Percentiles rank a stretch among this genome's conserved stretches.
These are phyloP conservation scores for Microstroma glucosiphilum DNA, from an alignment of 1,284 basidiomycete species.

Conservation along the genomic window DNA sequence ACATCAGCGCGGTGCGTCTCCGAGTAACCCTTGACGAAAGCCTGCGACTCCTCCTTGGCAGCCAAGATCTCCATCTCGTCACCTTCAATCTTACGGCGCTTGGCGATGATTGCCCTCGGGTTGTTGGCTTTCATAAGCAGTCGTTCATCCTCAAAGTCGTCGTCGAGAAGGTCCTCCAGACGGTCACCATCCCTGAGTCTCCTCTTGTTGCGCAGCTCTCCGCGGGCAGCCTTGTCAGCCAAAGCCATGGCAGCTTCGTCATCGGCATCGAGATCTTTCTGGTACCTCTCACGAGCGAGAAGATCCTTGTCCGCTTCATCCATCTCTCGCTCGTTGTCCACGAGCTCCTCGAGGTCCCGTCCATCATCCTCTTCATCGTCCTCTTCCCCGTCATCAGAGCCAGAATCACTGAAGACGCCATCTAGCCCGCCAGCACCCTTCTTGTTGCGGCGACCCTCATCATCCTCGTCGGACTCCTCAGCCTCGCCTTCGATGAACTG, in stretches of 20 bases:
- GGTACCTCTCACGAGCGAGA: constrained; percentile 27
- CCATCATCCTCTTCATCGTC: constrained; percentile 38
- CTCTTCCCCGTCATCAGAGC: constrained; percentile 28
- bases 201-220: constrained; percentile 29
- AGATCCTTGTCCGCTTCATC: constrained; percentile 42
- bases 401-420: constrained; percentile 34
- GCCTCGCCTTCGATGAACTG: constrained; percentile 44
- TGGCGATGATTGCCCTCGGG: constrained; percentile 19
- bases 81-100: constrained; percentile 31
- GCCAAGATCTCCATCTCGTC: constrained; percentile 39
- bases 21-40: constrained; percentile 34
- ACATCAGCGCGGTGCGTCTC: constrained; percentile 28
- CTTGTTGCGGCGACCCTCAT: constrained; percentile 18
- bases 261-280: constrained; percentile 33
- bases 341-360: constrained; percentile 37
- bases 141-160: constrained; percentile 44
- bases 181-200: constrained; percentile 20
- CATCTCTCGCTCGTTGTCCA: constrained; percentile 39
- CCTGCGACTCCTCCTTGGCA: constrained; percentile 29
- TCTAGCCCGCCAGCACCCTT: constrained; percentile 32
- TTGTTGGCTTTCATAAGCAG: constrained; percentile 21
- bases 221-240: constrained; percentile 34
- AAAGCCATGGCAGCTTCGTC: constrained; percentile 35
- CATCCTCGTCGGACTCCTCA: constrained; percentile 47
- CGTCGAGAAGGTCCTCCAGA: constrained; percentile 37